Evolutionary conservation across 108 stramenopile species (phyloP), one percentile per base, ranked within the genome.

Genomic region (Conticribra weissflogii): DNA sequence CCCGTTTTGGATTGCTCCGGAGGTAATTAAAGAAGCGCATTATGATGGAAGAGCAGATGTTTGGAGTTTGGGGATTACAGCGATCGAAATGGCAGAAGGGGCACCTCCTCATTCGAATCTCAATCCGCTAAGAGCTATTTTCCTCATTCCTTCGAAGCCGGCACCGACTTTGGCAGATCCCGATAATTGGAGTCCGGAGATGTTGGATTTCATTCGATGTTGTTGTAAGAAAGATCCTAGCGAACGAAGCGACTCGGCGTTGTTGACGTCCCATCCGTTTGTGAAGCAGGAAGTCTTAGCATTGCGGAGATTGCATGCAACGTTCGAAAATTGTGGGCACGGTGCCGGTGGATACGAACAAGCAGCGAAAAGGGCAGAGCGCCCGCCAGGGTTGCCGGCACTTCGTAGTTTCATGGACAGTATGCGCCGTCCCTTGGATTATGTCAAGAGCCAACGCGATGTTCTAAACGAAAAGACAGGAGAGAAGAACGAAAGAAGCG

Each of bases 1-100:
- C 52, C 99, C 99, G 4, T 99, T 96, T 84, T 99, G 98, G 98
- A 99, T 99, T 96, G 98, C 98, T 1, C 98, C 98, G 0, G 98
- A 97, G 58, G 95, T 97, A 33, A 96, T 97, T 66, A 83, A 88
- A 63, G 97, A 98, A 81, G 83, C 88, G 5, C 87, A 96, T 59
- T 99, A 99, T 79, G 96, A 97, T 81, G 96, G 96, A 56, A 79
- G 96, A 63, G 97, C 96, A 16, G 98, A 99, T 83, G 96, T 99
- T 1, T 99, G 99, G 99, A 87, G 85, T 51, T 70, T 99, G 36
- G 99, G 97, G 28, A 98, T 98, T 67, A 98, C 98, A 8, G 81
- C 83, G 17, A 97, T 99, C 45, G 98, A 99, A 84, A 90, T 99
- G 93, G 97, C 97, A 1, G 97, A 98, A 69, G 98, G 98, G 0